Evolutionary conservation across 371 early-diverging fungal species (phyloP).

Genomic region (Syncephalastrum sp.): DNA sequence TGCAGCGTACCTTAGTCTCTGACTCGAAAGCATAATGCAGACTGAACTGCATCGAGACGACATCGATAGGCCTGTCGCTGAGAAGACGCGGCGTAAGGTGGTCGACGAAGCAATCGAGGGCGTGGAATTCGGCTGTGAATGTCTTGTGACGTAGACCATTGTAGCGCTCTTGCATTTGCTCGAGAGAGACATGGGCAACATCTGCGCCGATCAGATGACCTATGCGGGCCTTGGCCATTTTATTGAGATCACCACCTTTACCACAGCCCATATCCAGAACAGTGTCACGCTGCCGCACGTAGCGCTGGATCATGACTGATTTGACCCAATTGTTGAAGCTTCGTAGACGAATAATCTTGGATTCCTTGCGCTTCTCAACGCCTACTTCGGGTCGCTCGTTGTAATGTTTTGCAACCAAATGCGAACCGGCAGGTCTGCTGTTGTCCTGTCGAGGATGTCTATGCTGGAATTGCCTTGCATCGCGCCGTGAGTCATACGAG

Average conservation of each 20-base stretch:
- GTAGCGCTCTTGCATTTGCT: conserved; percentile 86
- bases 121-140: conserved; percentile 75
- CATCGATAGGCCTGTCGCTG: conserved; percentile 67
- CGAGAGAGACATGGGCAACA: conserved; percentile 90
- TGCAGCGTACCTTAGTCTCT: conserved; percentile 76
- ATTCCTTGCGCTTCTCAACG: conserved; percentile 72
- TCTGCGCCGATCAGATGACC: conserved; percentile 81
- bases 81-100: conserved; percentile 56
- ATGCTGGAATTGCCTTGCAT: too few species aligned
- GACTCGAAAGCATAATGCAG: conserved; percentile 97
- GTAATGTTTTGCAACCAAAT: conserved; percentile 87
- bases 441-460: too few species aligned
- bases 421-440: conserved; percentile 4
- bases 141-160: conserved; percentile 47
- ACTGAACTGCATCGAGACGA: conserved; percentile 96
- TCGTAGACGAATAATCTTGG: conserved; percentile 82
- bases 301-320: conserved; percentile 78
- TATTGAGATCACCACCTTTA: conserved; percentile 98
- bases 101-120: conserved; percentile 81
- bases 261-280: conserved; percentile 98
- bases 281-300: conserved; percentile 45
- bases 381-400: conserved; percentile 86
- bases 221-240: conserved; percentile 82
- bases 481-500: too few species aligned
- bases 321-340: conserved; percentile 98